Evolutionary conservation across 352 stramenopile genomes (phyloP).

Genomic region (Pythium diclinum): DNA sequence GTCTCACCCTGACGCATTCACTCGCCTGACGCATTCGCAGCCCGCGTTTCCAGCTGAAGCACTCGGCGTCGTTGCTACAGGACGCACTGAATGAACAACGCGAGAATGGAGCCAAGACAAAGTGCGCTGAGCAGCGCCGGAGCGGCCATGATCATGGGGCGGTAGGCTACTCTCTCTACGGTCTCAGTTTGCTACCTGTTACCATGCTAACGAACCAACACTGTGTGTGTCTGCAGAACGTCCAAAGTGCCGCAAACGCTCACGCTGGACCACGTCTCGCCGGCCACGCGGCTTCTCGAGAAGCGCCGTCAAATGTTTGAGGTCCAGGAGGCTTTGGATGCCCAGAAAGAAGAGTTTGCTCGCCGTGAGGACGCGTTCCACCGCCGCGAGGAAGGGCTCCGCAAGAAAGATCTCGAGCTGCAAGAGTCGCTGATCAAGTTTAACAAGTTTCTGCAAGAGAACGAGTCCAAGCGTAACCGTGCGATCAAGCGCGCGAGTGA

Average conservation of each 20-base stretch:
- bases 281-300: constrained; percentile 90
- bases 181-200: not conserved
- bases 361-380: constrained; percentile 89
- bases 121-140: constrained; percentile 57
- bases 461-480: constrained; percentile 92
- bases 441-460: constrained; percentile 95
- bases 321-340: constrained; percentile 91
- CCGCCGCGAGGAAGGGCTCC: constrained; percentile 89
- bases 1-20: no score
- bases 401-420: constrained; percentile 93
- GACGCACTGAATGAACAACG: not conserved
- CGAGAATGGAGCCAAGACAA: constrained; percentile 46
- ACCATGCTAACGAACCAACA: not conserved
- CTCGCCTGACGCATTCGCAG: not conserved
- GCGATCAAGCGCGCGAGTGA: constrained; percentile 90
- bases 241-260: constrained; percentile 85
- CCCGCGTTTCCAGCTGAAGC: not conserved
- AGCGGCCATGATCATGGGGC: constrained; percentile 67
- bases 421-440: constrained; percentile 96
- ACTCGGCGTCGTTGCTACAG: not conserved
- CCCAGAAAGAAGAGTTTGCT: constrained; percentile 93
- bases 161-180: constrained; percentile 23
- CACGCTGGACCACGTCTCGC: constrained; percentile 91
- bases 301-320: constrained; percentile 96
- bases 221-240: not conserved